Base-by-base conservation (phyloP, 164 flowering plant species). In the Magnolia changhungtana region DNA sequence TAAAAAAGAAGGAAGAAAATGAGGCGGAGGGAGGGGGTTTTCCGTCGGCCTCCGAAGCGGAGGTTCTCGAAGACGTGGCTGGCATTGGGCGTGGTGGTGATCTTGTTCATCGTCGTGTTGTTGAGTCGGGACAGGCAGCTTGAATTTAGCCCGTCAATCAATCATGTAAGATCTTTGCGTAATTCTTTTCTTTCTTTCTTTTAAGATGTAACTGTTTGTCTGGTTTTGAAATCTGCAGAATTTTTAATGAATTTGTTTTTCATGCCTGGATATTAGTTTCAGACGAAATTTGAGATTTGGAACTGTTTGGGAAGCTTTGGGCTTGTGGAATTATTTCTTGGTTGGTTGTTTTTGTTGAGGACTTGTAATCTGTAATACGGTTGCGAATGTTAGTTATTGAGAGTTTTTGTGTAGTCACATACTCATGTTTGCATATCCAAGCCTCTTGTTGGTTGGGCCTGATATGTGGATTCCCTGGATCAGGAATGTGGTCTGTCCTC, bases 1-100 rank as follows among this genome's bases (percentile, higher is more conserved):
- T 37, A 7, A 37, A 37, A 4, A 37, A 3, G 45, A 55, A 50
- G 10, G 52, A 27, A 49, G 75, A 63, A 20, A 20, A 75, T 75
- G 78, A 69, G 78, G 67, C 24, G 78, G 23, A 55, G 78, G 31
- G 78, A 68, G 52, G 67, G 29, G 23, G 58, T n/a, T 18, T 75
- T 69, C 69, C 72, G 78, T 51, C 72, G 78, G 66, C 73, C 66
- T 37, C 63, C 58, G 6, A 75, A 70, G 78, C 27, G 78, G 51
- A 68, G 78, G 27, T 50, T 75, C 20, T 45, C 78, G 31, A 63
- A 64, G 51, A 52, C 69, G 23, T 75, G 78, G 78, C 69, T 71
- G 78, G 50, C 49, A 20, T 29, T 59, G 73, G 31, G 21, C 3
- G 78, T 45, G 10, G 29, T 75, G 29, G 72, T 24, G 64, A 27